Evolutionary conservation across 306 rosid species (phyloP), one percentile per base, ranked within the genome.

Genomic region (Gastrolobium villosum): DNA sequence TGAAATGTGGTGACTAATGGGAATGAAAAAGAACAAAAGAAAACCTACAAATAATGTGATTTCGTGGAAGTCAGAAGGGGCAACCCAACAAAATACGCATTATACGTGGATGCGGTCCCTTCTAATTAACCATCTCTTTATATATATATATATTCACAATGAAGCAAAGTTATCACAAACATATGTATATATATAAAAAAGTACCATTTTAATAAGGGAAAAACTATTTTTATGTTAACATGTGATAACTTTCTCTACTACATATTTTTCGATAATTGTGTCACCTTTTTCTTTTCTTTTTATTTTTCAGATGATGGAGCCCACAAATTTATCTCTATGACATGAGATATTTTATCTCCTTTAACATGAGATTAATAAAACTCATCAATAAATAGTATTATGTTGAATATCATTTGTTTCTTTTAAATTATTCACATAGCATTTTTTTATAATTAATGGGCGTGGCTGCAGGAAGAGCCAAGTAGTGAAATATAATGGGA

Each of bases 1-100:
- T 85, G 94, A 75, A 77, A 60, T 76, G 69, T 79, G 81, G 70
- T 60, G 83, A 80, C 76, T 54, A 41, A 72, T 84, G 69, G 79
- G 54, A 87, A 74, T 72, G 73, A 63, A 78, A 65, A 81, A 81
- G 67, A 81, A 76, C 65, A 72, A 77, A 85, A 39, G 71, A 81
- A 69, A 63, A 65, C 50, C 59, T 81, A 66, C 66, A 65, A 61
- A 84, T 65, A 78, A 84, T 77, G 78, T 74, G 84, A 69, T 64
- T 74, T 82, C 54, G 54, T 78, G 79, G 14, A 69, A 82, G 35
- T 55, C 74, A 32, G 49, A 62, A 56, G 56, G 67, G 50, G 39
- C 30, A 71, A 82, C 10, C 26, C 68, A 44, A 56, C 77, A 41
- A 74, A 68, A 48, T 49, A 65, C 70, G 39, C 69, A 54, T 26